Base-by-base conservation (phyloP, 73 alveolate species). In the Paraurostyla sp. region DNA sequence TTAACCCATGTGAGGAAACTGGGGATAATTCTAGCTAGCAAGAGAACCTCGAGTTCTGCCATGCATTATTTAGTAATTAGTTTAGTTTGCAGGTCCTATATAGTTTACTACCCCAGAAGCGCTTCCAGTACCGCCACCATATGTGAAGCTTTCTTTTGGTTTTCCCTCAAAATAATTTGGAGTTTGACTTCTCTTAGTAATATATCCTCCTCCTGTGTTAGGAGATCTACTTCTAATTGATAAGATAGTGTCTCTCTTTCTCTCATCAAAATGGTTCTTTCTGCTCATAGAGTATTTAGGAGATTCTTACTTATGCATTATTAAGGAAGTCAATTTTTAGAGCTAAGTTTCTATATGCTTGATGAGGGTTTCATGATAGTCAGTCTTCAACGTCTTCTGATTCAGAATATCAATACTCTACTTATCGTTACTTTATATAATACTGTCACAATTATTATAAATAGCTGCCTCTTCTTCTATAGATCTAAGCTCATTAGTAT, bases 121-220 rank as follows among this genome's bases (percentile, higher is more conserved):
- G 36, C 82, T 65, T 36, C 82, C 82, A 0, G 82, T 65, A 11
- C 82, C 82, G 7, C 82, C 82, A 15, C 82, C 82, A 38, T 65
- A 16, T 38, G 35, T 65, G 23, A 65, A 65, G 36, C 82, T 65
- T 38, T 65, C 82, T 38, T 65, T 65, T 38, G 40, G 7, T 7
- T 22, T 65, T 18, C 36, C 16, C 32, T 65, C 82, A 13, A 2
- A 35, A 22, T 65, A 13, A 9, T 22, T 2, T 2, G 82, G 82
- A 2, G 82, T 65, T 65, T 38, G 25, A 38, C 82, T 65, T 65
- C 82, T 65, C 41, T 40, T 65, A 65, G n/a, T n/a, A n/a, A n/a
- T n/a, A n/a, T n/a, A n/a, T n/a, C n/a, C n/a, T n/a, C n/a, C n/a
- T n/a, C n/a, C n/a, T n/a, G 54, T 7, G 13, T 30, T 30, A 2